Evolutionary conservation across 1,284 basidiomycete genomes (phyloP).

Genomic region (Apiotrichum gracile): DNA sequence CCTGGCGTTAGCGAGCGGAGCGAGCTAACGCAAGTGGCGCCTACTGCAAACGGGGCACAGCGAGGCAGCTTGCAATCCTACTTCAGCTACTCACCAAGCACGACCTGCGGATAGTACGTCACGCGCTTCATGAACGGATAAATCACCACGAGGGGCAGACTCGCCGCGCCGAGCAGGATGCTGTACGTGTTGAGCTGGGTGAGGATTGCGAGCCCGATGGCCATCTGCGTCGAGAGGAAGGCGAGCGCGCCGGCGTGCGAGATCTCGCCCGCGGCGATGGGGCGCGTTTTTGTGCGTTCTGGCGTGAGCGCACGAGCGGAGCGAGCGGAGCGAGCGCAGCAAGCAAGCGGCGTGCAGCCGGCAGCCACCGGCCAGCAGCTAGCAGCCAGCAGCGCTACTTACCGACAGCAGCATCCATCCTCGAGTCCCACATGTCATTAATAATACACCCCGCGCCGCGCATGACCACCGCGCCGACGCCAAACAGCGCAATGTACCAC

Average conservation of each 20-base stretch:
- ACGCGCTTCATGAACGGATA: slow-evolving; percentile 98
- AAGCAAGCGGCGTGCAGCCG: too few relatives aligned
- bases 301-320: neutral
- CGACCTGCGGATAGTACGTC: slow-evolving; percentile 94
- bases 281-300: slow-evolving; percentile 62
- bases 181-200: slow-evolving; percentile 94
- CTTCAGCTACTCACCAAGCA: slow-evolving; percentile 64
- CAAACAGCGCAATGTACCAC: slow-evolving; percentile 76
- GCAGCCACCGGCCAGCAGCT: too few relatives aligned
- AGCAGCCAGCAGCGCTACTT: too few relatives aligned
- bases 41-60: too few relatives aligned
- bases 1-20: slow-evolving; percentile 56
- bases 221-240: slow-evolving; percentile 79
- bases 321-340: too few relatives aligned
- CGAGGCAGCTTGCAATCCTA: too few relatives aligned
- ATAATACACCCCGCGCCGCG: slow-evolving; percentile 97
- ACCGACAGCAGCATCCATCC: slow-evolving; percentile 89
- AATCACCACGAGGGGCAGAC: slow-evolving; percentile 74
- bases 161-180: slow-evolving; percentile 85
- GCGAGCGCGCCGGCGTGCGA: slow-evolving; percentile 67
- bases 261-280: slow-evolving; percentile 77
- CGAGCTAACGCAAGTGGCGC: too few relatives aligned
- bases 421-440: slow-evolving; percentile 97
- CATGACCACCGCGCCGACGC: slow-evolving; percentile 88
- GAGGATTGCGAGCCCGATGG: slow-evolving; percentile 78